Evolutionary conservation across 2,329 filamentous ascomycete genomes (phyloP).

Genomic region (Phaeophleospora eucalypticola): DNA sequence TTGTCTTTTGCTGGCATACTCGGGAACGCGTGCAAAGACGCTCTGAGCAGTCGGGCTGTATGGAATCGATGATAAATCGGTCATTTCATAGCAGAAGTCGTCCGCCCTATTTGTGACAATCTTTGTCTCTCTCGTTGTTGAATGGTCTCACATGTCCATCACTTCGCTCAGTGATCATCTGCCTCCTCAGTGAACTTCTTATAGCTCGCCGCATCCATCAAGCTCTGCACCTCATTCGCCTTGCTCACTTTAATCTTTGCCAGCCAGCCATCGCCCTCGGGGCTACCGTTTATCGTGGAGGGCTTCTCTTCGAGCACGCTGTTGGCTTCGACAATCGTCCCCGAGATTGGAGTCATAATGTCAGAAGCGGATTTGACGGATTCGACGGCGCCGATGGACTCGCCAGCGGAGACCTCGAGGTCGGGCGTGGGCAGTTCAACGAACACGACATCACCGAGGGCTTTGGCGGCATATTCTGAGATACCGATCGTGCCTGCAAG

Average conservation of each 20-base stretch:
- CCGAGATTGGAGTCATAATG: slow-evolving; percentile 82
- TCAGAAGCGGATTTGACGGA: slow-evolving; percentile 98
- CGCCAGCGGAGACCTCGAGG: slow-evolving; percentile 67
- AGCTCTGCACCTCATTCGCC: slow-evolving; percentile 62
- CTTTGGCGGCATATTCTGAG: slow-evolving; percentile 83
- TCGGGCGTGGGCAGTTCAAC: slow-evolving; percentile 81
- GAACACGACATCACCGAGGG: slow-evolving; percentile 94
- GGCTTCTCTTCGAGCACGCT: slow-evolving; percentile 75
- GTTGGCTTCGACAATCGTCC: slow-evolving; percentile 74
- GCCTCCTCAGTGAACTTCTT: slow-evolving; percentile 63
- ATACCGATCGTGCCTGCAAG: slow-evolving; percentile 68
- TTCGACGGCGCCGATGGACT: slow-evolving; percentile 90
- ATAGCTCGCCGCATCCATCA: slow-evolving; percentile 79
- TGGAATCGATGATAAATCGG: background rate
- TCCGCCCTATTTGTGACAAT: background rate
- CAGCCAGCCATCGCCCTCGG: slow-evolving; percentile 91
- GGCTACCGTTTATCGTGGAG: slow-evolving; percentile 79
- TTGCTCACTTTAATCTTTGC: slow-evolving; percentile 77
- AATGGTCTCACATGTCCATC: background rate
- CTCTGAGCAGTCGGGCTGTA: background rate
- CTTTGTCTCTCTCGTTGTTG: background rate
- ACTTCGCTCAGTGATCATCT: background rate
- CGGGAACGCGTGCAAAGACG: background rate
- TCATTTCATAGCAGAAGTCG: background rate
- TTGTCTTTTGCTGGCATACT: no score